Base-by-base conservation (phyloP, 257 asterid genomes). In the Oldenlandia corymbosa region DNA sequence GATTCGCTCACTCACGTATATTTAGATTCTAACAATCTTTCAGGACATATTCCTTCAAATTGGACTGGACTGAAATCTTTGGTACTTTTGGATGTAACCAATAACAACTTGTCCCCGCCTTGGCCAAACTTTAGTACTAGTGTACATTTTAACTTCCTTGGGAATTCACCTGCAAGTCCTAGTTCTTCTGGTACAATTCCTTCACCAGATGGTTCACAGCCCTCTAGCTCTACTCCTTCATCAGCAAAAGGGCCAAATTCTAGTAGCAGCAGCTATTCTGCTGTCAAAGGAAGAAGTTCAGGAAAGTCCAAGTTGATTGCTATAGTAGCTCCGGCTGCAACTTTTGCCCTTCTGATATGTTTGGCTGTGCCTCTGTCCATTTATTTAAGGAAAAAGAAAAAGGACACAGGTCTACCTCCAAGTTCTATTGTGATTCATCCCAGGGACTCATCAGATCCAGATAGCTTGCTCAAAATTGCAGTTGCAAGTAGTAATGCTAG, bases 401-500 rank as follows among this genome's bases (percentile, higher is more conserved):
- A 68, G 32, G 69, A 57, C 2, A 31, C 60, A 4, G 47, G 41
- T 51, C 78, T 50, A 41, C 48, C 79, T 61, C 80, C 88, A 20
- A 73, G 76, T 71, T 80, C 91, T 53, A 67, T 91, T 18, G 95
- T 85, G 71, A 65, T 88, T 71, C 96, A 88, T 73, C 97, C 97
- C 10, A 65, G 88, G 60, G 88, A 76, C 36, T 82, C 92, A 3
- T 84, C 88, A 9, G 87, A 78, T 75, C 63, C 84, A 0, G 89
- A 80, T 34, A 79, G 66, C 20, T 27, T 66, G 27, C 79, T 85
- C 59, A 88, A 90, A 87, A 77, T 90, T 56, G 87, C 46, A 23
- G 84, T 85, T n/a, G 79, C 87, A 16, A 79, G 81, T 67, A 69
- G 68, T 68, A 68, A 80, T 2, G 65, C 71, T 26, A 67, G 83